Percentiles rank a stretch among this genome's conserved stretches.
These are phyloP conservation scores for Escovopsis sp. DNA, from an alignment of 2,329 filamentous ascomycete species.

Conservation along the genomic window DNA sequence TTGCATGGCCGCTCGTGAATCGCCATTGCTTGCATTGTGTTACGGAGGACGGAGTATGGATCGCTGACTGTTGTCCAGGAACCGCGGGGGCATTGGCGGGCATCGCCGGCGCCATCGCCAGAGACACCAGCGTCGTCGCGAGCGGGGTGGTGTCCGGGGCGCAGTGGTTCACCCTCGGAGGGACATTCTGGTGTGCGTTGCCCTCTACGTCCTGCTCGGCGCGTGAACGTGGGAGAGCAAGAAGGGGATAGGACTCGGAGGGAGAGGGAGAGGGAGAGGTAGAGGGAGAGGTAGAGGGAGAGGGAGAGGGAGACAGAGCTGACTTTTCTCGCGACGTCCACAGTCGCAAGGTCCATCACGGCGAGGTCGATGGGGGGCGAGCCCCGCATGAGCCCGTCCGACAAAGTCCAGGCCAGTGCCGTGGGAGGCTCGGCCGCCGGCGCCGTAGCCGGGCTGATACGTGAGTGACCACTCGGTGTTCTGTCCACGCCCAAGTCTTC, in stretches of 20 bases:
- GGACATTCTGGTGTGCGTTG: conserved; percentile 56
- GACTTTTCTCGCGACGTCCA: conserved; percentile 5
- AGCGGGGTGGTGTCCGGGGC: conserved; percentile 59
- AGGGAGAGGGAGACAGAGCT: too few relatives aligned
- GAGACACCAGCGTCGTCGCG: conserved; percentile 48
- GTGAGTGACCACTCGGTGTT: conserved; percentile 30
- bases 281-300: too few relatives aligned
- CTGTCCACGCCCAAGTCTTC: background rate
- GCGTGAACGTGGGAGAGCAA: too few relatives aligned
- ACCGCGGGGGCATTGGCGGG: conserved; percentile 47
- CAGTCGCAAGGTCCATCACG: conserved; percentile 33
- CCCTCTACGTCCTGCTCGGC: background rate
- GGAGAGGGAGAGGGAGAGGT: too few relatives aligned
- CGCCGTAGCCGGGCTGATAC: conserved; percentile 38
- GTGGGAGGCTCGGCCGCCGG: conserved; percentile 57
- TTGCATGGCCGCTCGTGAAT: conserved; percentile 1
- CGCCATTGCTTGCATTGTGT: conserved; percentile 1
- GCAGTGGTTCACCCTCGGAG: conserved; percentile 69
- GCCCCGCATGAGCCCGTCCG: conserved; percentile 35
- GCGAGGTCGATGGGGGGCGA: conserved; percentile 33
- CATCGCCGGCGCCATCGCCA: conserved; percentile 55
- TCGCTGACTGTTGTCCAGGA: conserved; percentile 23
- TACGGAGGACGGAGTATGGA: conserved; percentile 7
- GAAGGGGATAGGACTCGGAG: too few relatives aligned
- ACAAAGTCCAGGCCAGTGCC: conserved; percentile 52